Evolutionary conservation across 2,329 filamentous ascomycete genomes (phyloP), one percentile per base, ranked within the genome.

Genomic region (Penicillium sp.): DNA sequence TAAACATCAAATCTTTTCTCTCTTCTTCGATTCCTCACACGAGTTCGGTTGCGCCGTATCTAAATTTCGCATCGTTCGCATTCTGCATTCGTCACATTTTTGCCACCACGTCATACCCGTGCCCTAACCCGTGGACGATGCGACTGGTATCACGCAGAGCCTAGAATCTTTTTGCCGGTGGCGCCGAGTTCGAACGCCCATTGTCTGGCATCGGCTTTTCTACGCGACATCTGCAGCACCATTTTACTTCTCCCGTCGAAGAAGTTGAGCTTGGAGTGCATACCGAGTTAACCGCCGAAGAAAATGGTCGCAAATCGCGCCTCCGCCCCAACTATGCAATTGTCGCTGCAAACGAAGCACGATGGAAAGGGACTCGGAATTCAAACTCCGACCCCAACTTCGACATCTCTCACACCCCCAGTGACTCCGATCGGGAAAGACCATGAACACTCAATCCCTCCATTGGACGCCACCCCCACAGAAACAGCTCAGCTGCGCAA

Each of bases 361-460:
- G 26, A 61, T 52, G 59, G 42, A 39, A 57, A 63, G 29, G 53
- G 43, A 13, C 25, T 57, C 8, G 31, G 58, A 19, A 23, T 57
- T 27, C 62, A 56, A 27, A 46, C 60, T 13, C 55, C 58, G 29
- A 54, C 53, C 5, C 19, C 39, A 3, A 42, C 19, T 11, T 61
- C 19, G 11, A 14, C 39, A 13, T 61, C 61, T 48, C 67, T 73
- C 42, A 75, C 73, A 14, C 73, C 73, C 31, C 73, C 73, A 10
- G 66, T 75, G 11, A 75, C 73, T 6, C 73, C 73, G 43, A 70
- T 67, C 19, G 62, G 61, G 29, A 66, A 64, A 26, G 58, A 67
- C 42, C 59, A 58, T 19, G 60, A 45, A 48, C 53, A 33, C 23
- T 51, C 43, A 49, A 59, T 37, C 37, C 45, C 43, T 50, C 35